Evolutionary conservation across 2,329 filamentous ascomycete genomes (phyloP).

Genomic region (Biscogniauxia mediterranea): DNA sequence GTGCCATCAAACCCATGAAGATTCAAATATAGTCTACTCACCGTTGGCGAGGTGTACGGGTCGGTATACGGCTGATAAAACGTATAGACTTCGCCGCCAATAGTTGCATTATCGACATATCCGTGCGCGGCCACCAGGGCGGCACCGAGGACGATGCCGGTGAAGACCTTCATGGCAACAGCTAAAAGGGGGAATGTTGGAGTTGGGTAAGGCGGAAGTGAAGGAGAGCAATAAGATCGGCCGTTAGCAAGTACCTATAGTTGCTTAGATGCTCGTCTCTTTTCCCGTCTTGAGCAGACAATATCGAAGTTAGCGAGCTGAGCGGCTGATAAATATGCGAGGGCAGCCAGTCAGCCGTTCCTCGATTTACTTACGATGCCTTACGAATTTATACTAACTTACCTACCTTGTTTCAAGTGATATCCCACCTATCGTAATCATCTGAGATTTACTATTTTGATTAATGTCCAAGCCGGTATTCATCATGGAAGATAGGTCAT

Average conservation of each 20-base stretch:
- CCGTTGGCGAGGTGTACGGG: slow-evolving; percentile 18
- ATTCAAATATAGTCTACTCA: slow-evolving; percentile 5
- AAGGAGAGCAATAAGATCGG: not conserved
- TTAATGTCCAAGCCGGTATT: not conserved
- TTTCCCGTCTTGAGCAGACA: not conserved
- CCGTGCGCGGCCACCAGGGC: slow-evolving; percentile 48
- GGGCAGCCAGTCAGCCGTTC: not conserved
- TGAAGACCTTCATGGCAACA: slow-evolving; percentile 29
- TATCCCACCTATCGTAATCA: not conserved
- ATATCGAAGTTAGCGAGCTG: not conserved
- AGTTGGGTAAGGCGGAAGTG: not conserved
- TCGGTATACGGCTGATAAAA: slow-evolving; percentile 33
- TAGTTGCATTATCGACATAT: slow-evolving; percentile 45
- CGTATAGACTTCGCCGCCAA: slow-evolving; percentile 39
- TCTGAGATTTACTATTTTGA: not conserved
- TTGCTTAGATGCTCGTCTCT: not conserved
- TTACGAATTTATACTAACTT: not conserved
- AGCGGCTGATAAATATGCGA: not conserved
- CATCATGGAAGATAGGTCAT: too few relatives aligned
- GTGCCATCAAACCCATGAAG: not conserved
- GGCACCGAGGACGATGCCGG: slow-evolving; percentile 32
- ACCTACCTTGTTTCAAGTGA: not conserved
- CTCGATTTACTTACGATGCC: not conserved
- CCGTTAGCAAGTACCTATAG: not conserved
- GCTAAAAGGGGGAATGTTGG: not conserved